A percentile compares a stretch with the other conserved stretches of the same genome.
Evolutionary conservation across 768 basidiomycete genomes (phyloP).

Genomic region (Paxillus ammoniavirescens): DNA sequence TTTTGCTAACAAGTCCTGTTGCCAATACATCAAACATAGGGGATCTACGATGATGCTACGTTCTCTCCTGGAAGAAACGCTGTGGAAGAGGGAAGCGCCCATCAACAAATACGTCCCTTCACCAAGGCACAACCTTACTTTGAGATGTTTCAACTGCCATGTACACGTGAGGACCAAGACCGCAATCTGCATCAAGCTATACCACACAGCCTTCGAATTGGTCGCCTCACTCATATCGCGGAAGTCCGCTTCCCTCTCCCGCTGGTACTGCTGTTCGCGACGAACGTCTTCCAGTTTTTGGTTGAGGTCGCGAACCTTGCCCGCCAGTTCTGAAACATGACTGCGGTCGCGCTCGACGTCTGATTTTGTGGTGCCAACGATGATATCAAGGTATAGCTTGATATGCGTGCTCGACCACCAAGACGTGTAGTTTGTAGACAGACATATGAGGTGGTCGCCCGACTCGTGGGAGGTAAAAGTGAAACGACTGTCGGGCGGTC

Average conservation of each 20-base stretch:
- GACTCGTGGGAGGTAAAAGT: slow-evolving; percentile 98
- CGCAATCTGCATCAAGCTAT: slow-evolving; percentile 83
- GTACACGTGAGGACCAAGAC: slow-evolving; percentile 82
- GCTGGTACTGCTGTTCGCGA: slow-evolving; percentile 95
- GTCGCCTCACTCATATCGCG: slow-evolving; percentile 85
- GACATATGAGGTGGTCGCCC: slow-evolving; percentile 96
- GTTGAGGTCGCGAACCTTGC: slow-evolving; percentile 90
- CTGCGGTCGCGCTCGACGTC: slow-evolving; percentile 86
- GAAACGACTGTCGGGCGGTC: slow-evolving; percentile 87
- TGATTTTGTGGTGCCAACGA: slow-evolving; percentile 83
- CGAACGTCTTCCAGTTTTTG: slow-evolving; percentile 90
- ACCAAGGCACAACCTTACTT: slow-evolving; percentile 46
- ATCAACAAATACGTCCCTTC: slow-evolving; percentile 1
- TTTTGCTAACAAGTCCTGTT: not conserved
- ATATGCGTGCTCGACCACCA: slow-evolving; percentile 90
- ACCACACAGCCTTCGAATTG: slow-evolving; percentile 94
- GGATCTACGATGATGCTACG: slow-evolving; percentile 30
- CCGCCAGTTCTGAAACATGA: slow-evolving; percentile 78
- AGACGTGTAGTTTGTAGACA: slow-evolving; percentile 88
- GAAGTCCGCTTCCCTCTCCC: slow-evolving; percentile 91
- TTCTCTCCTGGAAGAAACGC: slow-evolving; percentile 88
- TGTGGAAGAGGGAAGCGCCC: slow-evolving; percentile 24
- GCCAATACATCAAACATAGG: slow-evolving; percentile 3
- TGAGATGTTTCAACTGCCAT: slow-evolving; percentile 93
- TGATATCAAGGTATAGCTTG: slow-evolving; percentile 91